Conservation (phyloP, 257 asterid genomes). For the Scutellaria galericulata region DNA sequence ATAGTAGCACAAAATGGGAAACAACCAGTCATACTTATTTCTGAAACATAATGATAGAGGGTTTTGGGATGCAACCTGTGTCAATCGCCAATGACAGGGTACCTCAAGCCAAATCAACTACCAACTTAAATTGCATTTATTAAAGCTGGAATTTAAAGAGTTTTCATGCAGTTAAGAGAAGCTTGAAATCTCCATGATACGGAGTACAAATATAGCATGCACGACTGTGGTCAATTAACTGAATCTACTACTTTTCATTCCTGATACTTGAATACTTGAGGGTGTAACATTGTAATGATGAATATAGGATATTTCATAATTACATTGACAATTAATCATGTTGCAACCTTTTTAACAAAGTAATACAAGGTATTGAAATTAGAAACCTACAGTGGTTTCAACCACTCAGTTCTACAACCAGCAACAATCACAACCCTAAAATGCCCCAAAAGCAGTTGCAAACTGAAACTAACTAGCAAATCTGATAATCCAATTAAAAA, state of each 20-base stretch:
- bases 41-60: background rate
- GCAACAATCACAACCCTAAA: background rate
- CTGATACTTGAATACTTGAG: background rate
- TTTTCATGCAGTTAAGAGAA: background rate
- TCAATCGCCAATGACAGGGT: background rate
- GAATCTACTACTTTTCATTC: conserved; percentile 1
- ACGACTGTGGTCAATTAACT: background rate
- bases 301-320: background rate
- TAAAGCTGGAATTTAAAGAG: conserved; percentile 20
- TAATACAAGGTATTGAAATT: background rate
- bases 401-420: conserved; percentile 9
- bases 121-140: background rate
- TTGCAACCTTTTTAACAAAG: background rate
- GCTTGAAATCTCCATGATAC: background rate
- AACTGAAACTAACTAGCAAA: background rate
- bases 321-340: conserved; percentile 13
- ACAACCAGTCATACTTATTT: background rate
- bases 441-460: conserved; percentile 3
- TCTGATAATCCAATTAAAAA: background rate
- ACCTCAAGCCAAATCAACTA: conserved; percentile 7
- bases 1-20: background rate
- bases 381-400: conserved; percentile 21
- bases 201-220: background rate
- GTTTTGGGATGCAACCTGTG: background rate
- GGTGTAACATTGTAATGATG: background rate